Conservation (phyloP, 306 rosid genomes). For the Vachellia pachyceras region DNA sequence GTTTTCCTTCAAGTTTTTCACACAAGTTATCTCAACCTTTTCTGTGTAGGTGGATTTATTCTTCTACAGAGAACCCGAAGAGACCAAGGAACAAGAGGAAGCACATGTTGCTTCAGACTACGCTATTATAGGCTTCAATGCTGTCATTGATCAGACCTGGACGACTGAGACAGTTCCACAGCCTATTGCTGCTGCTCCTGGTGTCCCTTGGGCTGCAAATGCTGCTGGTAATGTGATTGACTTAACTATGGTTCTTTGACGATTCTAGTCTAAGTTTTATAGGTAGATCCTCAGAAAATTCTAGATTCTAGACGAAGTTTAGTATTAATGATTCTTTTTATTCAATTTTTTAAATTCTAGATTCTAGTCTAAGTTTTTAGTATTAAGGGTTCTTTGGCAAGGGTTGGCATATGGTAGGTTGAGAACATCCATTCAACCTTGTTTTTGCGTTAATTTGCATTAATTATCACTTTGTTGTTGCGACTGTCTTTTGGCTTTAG, state of each 20-base stretch:
- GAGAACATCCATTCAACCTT: too few relatives aligned
- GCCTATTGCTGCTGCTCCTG: conserved; percentile 18
- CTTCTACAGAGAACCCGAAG: conserved; percentile 80
- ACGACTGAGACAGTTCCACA: conserved; percentile 4
- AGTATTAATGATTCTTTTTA: background rate
- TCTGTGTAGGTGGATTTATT: conserved; percentile 65
- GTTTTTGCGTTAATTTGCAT: too few relatives aligned
- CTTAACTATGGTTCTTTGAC: background rate
- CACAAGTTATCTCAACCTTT: background rate
- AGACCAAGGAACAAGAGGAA: conserved; percentile 63
- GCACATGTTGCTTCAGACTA: conserved; percentile 44
- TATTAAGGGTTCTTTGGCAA: too few relatives aligned
- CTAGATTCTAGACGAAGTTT: background rate
- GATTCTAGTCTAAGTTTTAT: background rate
- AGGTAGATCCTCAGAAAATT: background rate
- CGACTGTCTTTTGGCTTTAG: too few relatives aligned
- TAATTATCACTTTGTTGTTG: too few relatives aligned
- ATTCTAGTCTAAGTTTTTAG: too few relatives aligned
- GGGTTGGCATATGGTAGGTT: too few relatives aligned
- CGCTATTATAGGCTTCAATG: conserved; percentile 45
- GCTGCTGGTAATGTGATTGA: background rate
- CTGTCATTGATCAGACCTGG: conserved; percentile 21
- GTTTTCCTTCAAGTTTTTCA: background rate
- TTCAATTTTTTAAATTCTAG: too few relatives aligned
- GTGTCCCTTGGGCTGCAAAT: background rate